These are phyloP conservation scores for Russula emetica DNA, from an alignment of 768 basidiomycete genomes.

Conservation along the genomic window DNA sequence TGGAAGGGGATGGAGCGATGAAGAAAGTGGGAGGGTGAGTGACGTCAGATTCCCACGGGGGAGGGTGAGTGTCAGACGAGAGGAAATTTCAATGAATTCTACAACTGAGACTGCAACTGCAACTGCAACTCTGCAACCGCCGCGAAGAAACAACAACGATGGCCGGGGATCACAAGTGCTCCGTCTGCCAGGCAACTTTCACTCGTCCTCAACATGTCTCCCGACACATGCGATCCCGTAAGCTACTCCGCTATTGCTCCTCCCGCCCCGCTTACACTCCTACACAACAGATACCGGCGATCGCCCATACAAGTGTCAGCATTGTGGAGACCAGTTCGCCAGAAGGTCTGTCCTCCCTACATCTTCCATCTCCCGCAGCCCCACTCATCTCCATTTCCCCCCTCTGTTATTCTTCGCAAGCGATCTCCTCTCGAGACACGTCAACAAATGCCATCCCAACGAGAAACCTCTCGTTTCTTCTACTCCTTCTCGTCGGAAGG, in stretches of 20 bases:
- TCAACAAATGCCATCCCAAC: conserved; percentile 83
- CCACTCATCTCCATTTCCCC: not conserved
- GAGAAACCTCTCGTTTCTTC: conserved; percentile 53
- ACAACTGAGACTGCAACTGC: not conserved
- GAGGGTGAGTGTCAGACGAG: not conserved
- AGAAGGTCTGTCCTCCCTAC: conserved; percentile 52
- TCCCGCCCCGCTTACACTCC: conserved; percentile 8
- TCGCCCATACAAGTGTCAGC: conserved; percentile 83
- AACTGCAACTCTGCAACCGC: not conserved
- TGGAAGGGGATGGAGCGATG: not conserved
- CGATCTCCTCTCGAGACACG: conserved; percentile 79
- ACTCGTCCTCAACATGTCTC: conserved; percentile 89
- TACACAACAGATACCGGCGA: conserved; percentile 70
- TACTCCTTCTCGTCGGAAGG: conserved; percentile 54
- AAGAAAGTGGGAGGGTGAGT: not conserved
- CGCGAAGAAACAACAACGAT: conserved; percentile 36
- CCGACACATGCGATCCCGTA: conserved; percentile 86
- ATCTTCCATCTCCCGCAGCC: not conserved
- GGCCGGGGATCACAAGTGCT: conserved; percentile 83
- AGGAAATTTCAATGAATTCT: not conserved
- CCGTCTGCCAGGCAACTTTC: conserved; percentile 83
- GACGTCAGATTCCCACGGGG: conserved; percentile 27
- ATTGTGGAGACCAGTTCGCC: conserved; percentile 88
- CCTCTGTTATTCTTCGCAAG: conserved; percentile 36
- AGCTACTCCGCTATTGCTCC: conserved; percentile 37